These are phyloP conservation scores for Scutellaria barbata DNA, from an alignment of 257 asterid genomes.

Conservation along the genomic window DNA sequence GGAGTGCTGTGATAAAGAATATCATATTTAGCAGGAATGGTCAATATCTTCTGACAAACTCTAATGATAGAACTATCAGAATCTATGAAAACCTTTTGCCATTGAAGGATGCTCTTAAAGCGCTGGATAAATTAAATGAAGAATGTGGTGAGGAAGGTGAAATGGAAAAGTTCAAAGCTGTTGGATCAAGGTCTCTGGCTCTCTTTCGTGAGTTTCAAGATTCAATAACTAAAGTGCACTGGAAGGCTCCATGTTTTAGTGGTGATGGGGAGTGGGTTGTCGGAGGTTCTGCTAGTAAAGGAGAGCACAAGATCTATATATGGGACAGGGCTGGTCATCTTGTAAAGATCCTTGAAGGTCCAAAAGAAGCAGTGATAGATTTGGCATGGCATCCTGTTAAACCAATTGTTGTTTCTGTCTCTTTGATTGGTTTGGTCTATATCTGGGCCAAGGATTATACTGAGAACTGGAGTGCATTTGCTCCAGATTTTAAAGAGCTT, in stretches of 20 bases:
- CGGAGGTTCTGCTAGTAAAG: constrained; percentile 95
- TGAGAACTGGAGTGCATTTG: constrained; percentile 98
- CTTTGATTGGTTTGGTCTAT: constrained; percentile 80
- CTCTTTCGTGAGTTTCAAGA: constrained; percentile 86
- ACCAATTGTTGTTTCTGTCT: constrained; percentile 86
- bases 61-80: constrained; percentile 80
- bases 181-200: constrained; percentile 69
- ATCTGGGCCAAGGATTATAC: constrained; percentile 98
- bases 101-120: constrained; percentile 55
- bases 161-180: constrained; percentile 63
- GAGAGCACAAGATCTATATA: constrained; percentile 95
- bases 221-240: constrained; percentile 82
- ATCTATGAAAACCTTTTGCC: constrained; percentile 85
- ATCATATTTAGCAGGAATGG: constrained; percentile 82
- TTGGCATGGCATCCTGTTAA: constrained; percentile 94
- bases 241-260: constrained; percentile 97
- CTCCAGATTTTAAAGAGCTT: constrained; percentile 92
- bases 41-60: constrained; percentile 81
- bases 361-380: constrained; percentile 88
- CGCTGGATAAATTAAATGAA: constrained; percentile 46
- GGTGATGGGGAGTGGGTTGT: constrained; percentile 97
- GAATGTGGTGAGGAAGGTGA: constrained; percentile 56
- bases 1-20: constrained; percentile 75
- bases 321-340: constrained; percentile 96
- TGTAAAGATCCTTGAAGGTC: constrained; percentile 94